Conservation (phyloP, 164 flowering plant genomes). For the Stephania japonica region DNA sequence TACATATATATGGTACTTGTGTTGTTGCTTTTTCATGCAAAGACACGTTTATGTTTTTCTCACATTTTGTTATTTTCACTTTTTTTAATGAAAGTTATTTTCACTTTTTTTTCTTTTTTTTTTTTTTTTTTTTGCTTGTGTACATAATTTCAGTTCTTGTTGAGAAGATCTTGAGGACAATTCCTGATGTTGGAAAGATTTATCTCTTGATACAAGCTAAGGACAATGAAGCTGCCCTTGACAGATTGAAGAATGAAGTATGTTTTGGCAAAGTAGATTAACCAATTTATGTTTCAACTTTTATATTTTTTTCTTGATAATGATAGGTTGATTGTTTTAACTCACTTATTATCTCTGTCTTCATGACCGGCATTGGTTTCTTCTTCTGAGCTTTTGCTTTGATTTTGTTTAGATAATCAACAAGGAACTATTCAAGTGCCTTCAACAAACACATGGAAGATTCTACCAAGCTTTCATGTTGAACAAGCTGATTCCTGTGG, state of each 20-base stretch:
- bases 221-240: conserved; percentile 56
- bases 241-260: conserved; percentile 76
- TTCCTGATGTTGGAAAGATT: conserved; percentile 79
- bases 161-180: conserved; percentile 79
- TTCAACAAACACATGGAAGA: conserved; percentile 58
- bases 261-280: not conserved
- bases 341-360: not conserved
- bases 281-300: no score
- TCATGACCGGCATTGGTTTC: not conserved
- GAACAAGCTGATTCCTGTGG: conserved; percentile 77
- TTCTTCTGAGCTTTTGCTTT: not conserved
- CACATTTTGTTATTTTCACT: not conserved
- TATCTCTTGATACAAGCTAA: conserved; percentile 74
- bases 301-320: no score
- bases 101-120: no score
- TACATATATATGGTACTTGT: not conserved
- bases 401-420: conserved; percentile 44
- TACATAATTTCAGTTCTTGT: conserved; percentile 56
- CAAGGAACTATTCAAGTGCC: conserved; percentile 62
- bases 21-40: not conserved
- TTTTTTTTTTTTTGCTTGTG: not conserved
- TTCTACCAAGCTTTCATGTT: conserved; percentile 68
- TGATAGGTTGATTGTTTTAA: not conserved
- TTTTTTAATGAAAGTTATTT: not conserved
- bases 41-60: not conserved